Evolutionary conservation across 179 eudicot species (phyloP).

Genomic region (Heliamphora pulchella): DNA sequence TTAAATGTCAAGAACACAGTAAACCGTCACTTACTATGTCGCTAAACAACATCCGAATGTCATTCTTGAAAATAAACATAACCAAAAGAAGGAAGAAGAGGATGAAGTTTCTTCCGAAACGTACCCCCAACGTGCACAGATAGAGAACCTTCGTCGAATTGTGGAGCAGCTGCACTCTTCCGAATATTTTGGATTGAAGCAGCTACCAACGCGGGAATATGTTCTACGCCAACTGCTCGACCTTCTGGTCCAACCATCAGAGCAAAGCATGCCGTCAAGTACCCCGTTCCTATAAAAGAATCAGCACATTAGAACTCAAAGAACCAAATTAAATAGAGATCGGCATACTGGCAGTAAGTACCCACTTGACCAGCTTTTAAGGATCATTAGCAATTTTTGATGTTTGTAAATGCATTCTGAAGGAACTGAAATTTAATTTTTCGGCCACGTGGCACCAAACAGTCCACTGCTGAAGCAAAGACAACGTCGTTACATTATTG

Average conservation of each 20-base stretch:
- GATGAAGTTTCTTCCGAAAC: neutral
- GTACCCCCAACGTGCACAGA: conserved; percentile 84
- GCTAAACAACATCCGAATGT: neutral
- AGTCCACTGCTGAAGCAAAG: too few relatives aligned
- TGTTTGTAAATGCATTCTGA: neutral
- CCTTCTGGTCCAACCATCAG: conserved; percentile 89
- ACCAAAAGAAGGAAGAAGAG: neutral
- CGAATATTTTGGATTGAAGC: conserved; percentile 60
- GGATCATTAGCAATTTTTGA: neutral
- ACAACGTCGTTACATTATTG: too few relatives aligned
- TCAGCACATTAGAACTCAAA: neutral
- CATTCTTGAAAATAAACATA: neutral
- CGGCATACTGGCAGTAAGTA: neutral
- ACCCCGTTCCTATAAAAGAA: conserved; percentile 71
- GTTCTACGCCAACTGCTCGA: conserved; percentile 85
- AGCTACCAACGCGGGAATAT: conserved; percentile 73
- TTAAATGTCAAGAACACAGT: too few relatives aligned
- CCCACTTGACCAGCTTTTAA: neutral
- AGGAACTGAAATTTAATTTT: too few relatives aligned
- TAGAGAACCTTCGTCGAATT: conserved; percentile 64
- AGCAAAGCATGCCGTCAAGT: conserved; percentile 94
- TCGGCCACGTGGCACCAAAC: too few relatives aligned
- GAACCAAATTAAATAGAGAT: neutral
- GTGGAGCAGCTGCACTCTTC: conserved; percentile 74
- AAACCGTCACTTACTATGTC: neutral